Percentiles rank a stretch among this genome's conserved stretches.
Evolutionary conservation across 257 asterid species (phyloP).

Genomic region (Avicennia marina): DNA sequence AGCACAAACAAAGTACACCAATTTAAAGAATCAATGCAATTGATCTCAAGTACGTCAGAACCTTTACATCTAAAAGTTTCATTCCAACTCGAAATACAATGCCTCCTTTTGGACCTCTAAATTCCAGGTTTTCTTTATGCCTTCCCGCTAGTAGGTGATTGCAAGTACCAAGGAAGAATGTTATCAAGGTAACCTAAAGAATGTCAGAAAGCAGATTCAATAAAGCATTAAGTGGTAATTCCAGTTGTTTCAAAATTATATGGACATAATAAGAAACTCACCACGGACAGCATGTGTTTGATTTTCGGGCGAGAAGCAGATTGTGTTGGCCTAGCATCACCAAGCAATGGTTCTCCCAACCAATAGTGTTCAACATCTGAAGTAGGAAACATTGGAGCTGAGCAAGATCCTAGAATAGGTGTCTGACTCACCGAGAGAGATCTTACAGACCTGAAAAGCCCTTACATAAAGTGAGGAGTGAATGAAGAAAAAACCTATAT

Average conservation of each 20-base stretch:
- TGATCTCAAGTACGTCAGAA: constrained; percentile 11
- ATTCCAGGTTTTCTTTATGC: constrained; percentile 8
- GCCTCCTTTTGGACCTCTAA: constrained; percentile 28
- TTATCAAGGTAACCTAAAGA: constrained; percentile 48
- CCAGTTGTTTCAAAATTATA: not conserved
- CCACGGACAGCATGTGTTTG: constrained; percentile 60
- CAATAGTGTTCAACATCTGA: constrained; percentile 31
- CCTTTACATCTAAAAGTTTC: constrained; percentile 37
- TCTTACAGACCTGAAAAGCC: constrained; percentile 65
- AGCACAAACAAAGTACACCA: not conserved
- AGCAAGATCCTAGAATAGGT: constrained; percentile 43
- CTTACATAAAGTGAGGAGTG: not conserved
- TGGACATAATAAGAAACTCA: constrained; percentile 25
- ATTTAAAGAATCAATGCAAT: not conserved
- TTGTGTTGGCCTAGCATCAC: constrained; percentile 25
- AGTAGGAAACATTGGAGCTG: constrained; percentile 26
- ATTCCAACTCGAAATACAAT: constrained; percentile 39
- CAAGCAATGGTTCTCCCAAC: constrained; percentile 45
- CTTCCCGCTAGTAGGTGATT: constrained; percentile 24
- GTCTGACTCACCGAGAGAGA: constrained; percentile 51
- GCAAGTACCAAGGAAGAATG: constrained; percentile 36
- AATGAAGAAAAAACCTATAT: not conserved
- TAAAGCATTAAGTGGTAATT: not conserved
- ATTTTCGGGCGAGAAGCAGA: constrained; percentile 42
- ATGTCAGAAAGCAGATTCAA: constrained; percentile 12